Base-by-base conservation (phyloP, 163 green algal genomes). In the Chlorella variabilis region DNA sequence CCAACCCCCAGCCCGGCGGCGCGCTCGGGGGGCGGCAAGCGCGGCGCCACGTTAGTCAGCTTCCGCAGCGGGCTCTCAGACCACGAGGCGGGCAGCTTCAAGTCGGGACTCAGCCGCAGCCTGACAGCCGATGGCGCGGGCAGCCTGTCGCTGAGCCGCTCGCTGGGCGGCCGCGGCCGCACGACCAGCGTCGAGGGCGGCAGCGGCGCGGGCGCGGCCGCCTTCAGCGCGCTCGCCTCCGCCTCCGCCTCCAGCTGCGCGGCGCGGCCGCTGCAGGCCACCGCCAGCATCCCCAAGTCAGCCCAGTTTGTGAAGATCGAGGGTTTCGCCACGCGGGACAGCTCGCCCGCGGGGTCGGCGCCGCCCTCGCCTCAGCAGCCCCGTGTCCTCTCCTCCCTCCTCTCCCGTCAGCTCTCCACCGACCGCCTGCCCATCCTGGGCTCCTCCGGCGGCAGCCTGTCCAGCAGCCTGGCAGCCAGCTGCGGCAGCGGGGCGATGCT, bases 231-330 rank as follows among this genome's bases (percentile, higher is more conserved):
- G n/a, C 23, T 34, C 25, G 33, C 42, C 45, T 29, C 4, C 38
- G 20, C 29, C 25, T 51, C 9, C 8, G 59, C 20, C 23, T 33
- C 20, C 56, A 48, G n/a, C 56, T 25, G 5, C 45, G 15, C 45
- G 18, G 41, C 45, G 20, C 56, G 39, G 2, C 73, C 73, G 58
- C 31, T 81, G 74, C 74, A 81, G n/a, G n/a, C 45, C 25, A 62
- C 63, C 7, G 33, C 13, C 6, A 80, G 48, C 75, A 83, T 87
- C 29, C 82, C 82, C 73, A 87, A 87, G 51, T 80, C 62, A 2
- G 75, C 45, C 13, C 51, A 69, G 27, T 87, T 82, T 41, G 82
- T 87, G 45, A 83, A 83, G 59, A 59, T 83, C 4, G 82, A 87
- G 56, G 82, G 82, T 18, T 87, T 87, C 42, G 54, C 67, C 33